phyloP scores from a whole-genome alignment of 768 basidiomycete species.

The Butyriboletus loyo region DNA sequence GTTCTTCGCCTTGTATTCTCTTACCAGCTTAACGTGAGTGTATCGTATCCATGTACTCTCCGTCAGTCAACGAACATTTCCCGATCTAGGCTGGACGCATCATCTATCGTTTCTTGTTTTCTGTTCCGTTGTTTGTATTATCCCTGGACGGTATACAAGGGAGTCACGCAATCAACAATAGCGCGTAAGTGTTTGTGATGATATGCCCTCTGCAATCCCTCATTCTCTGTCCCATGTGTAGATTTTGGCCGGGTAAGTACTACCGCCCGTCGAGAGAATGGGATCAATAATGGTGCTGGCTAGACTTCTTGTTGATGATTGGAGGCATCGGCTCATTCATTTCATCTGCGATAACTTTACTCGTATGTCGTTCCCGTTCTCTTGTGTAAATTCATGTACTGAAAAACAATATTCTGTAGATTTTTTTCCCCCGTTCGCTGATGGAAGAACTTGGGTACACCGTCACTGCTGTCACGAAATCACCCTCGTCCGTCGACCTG shows the following conservation, averaged over 20 bases:
- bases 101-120: constrained; percentile 72
- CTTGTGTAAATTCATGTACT: background rate
- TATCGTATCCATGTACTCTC: background rate
- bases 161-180: constrained; percentile 46
- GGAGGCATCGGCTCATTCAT: constrained; percentile 74
- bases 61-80: background rate
- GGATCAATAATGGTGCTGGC: background rate
- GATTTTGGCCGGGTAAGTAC: constrained; percentile 58
- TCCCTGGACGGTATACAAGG: constrained; percentile 61
- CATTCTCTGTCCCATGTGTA: constrained; percentile 20
- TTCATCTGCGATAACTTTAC: constrained; percentile 76
- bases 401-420: constrained; percentile 33
- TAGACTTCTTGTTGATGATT: constrained; percentile 69
- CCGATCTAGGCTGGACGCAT: constrained; percentile 59
- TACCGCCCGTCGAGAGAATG: background rate
- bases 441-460: constrained; percentile 63
- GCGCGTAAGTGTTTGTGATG: constrained; percentile 46
- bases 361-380: constrained; percentile 45
- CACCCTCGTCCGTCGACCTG: constrained; percentile 26
- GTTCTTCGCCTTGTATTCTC: constrained; percentile 73
- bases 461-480: constrained; percentile 31
- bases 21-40: constrained; percentile 72
- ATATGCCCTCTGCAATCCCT: background rate
- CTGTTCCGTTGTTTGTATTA: constrained; percentile 63
- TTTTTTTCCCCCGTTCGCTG: constrained; percentile 78